Base-by-base conservation (phyloP, 805 yeast species). In the Cyberlindnera veronae region DNA sequence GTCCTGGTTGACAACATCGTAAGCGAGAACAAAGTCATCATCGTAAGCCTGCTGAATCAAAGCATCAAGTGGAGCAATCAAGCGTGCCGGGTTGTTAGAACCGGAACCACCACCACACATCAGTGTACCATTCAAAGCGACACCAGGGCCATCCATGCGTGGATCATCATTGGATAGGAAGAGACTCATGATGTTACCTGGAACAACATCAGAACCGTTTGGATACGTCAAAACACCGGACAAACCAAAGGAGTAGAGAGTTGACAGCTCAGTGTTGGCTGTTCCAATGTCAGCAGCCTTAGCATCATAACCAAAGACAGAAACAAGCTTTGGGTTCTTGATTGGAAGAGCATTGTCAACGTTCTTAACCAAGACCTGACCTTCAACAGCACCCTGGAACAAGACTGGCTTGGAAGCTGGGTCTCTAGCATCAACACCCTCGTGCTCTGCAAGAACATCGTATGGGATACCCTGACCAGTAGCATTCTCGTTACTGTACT, bases 221-320 rank as follows among this genome's bases (percentile, higher is more conserved):
- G 38, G 42, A 19, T 15, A 34, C 12, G 36, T 34, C 5, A 10
- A 19, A 12, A 32, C 30, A 15, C 30, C 16, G 13, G 22, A 16
- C 12, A 38, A 14, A 11, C 41, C 41, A 15, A 38, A 29, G 2
- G 34, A 16, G 28, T 26, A 38, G 2, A 32, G 18, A 11, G 13
- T 15, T 5, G 19, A 7, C 32, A 32, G 12, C 3, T 21, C 36
- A 17, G 17, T 14, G 17, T 29, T 38, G n/a, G 12, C 4, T n/a
- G 41, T 38, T 16, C 41, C 41, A n/a, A 28, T 26, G 3, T 32
- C 16, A 6, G 33, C 21, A 15, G 31, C 30, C 14, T 13, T n/a
- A n/a, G 42, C 42, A 20, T 39, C 42, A 16, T 39, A 39, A 19
- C 42, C 42, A 16, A 39, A 39, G n/a, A 39, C 38, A 16, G 42